phyloP scores from a whole-genome alignment of 768 basidiomycete species.

The Suillus brevipes region DNA sequence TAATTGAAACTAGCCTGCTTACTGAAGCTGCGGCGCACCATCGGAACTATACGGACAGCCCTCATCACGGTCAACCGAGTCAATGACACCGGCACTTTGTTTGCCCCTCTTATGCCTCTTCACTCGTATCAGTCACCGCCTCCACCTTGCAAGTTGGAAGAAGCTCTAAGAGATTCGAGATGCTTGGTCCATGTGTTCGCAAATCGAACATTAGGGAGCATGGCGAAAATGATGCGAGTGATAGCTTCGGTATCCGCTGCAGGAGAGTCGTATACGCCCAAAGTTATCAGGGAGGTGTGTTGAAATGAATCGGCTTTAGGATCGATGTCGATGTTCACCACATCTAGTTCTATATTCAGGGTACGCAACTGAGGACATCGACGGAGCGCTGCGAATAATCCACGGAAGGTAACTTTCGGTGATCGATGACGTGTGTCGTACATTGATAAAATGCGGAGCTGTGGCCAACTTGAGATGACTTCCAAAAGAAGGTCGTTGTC shows the following conservation, averaged over 20 bases:
- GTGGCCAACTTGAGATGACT: not conserved
- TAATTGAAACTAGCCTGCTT: not conserved
- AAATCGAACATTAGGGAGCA: not conserved
- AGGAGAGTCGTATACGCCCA: not conserved
- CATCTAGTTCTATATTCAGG: not conserved
- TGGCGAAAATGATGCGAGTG: not conserved
- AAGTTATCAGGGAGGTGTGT: not conserved
- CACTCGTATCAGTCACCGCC: not conserved
- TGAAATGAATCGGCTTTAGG: not conserved
- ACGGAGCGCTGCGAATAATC: not conserved
- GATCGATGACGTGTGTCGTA: not conserved
- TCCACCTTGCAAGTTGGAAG: not conserved
- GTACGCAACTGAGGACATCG: not conserved
- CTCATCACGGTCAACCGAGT: not conserved
- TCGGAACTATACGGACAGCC: not conserved
- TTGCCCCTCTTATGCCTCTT: not conserved
- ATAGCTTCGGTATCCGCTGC: not conserved
- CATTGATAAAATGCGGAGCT: not conserved
- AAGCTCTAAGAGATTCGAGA: not conserved
- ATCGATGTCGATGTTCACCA: not conserved
- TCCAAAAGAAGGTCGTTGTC: not conserved
- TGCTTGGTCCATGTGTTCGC: not conserved
- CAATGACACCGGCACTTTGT: not conserved
- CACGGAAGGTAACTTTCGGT: not conserved
- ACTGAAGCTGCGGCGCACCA: not conserved